Evolutionary conservation across 2,329 filamentous ascomycete genomes (phyloP).

Genomic region (Polytolypa hystricis): DNA sequence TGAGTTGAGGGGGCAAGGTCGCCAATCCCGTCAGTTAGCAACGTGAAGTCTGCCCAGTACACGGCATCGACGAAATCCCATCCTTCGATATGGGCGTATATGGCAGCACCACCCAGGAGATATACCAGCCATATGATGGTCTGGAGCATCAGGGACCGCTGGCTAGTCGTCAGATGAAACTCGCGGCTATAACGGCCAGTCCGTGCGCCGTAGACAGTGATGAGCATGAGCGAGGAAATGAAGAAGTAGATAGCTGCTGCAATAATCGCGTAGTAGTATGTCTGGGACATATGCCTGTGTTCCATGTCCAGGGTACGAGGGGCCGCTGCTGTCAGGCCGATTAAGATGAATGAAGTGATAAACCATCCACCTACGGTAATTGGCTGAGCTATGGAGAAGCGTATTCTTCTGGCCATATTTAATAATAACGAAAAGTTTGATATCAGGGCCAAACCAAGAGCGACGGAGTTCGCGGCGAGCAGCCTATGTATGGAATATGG

Average conservation of each 20-base stretch:
- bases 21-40: slow-evolving; percentile 27
- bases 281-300: slow-evolving; percentile 41
- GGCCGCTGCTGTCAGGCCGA: slow-evolving; percentile 40
- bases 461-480: slow-evolving; percentile 45
- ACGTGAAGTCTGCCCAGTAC: slow-evolving; percentile 25
- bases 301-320: slow-evolving; percentile 28
- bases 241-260: slow-evolving; percentile 47
- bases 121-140: slow-evolving; percentile 33
- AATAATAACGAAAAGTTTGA: slow-evolving; percentile 46
- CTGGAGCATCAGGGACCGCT: slow-evolving; percentile 42
- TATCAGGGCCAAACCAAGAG: slow-evolving; percentile 42
- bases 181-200: slow-evolving; percentile 44
- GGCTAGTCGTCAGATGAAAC: slow-evolving; percentile 45
- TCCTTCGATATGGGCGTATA: slow-evolving; percentile 26
- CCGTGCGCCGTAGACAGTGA: slow-evolving; percentile 46
- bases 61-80: slow-evolving; percentile 27
- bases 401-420: slow-evolving; percentile 48
- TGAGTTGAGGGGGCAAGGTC: slow-evolving; percentile 23
- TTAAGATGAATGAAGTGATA: slow-evolving; percentile 42
- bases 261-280: slow-evolving; percentile 50
- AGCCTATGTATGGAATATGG: slow-evolving; percentile 30
- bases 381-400: slow-evolving; percentile 46
- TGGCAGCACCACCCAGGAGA: slow-evolving; percentile 27
- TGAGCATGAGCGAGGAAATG: slow-evolving; percentile 42
- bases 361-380: slow-evolving; percentile 52